Evolutionary conservation across 345 rosid genomes (phyloP).

Genomic region (Acer campestre): DNA sequence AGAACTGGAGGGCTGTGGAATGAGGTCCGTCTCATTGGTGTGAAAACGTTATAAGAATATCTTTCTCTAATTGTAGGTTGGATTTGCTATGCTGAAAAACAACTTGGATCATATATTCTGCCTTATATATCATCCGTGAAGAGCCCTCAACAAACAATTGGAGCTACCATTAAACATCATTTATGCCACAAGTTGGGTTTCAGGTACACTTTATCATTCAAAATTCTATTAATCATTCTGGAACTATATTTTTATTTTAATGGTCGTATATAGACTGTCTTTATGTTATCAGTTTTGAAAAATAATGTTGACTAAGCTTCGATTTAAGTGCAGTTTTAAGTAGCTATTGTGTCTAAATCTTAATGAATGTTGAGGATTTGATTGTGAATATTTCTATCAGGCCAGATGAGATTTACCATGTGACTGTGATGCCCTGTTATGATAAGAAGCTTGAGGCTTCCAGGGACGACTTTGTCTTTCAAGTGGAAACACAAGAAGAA

Average conservation of each 20-base stretch:
- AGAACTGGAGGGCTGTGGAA: background rate
- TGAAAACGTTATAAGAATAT: background rate
- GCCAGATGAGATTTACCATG: constrained; percentile 86
- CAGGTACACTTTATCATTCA: constrained; percentile 42
- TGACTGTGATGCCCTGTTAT: constrained; percentile 96
- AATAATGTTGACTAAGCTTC: background rate
- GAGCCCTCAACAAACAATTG: constrained; percentile 95
- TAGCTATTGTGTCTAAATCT: background rate
- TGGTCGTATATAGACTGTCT: background rate
- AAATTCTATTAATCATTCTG: background rate
- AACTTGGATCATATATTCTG: constrained; percentile 80
- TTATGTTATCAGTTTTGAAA: background rate
- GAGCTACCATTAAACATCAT: constrained; percentile 77
- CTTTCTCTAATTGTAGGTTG: constrained; percentile 64
- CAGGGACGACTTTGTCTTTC: constrained; percentile 81
- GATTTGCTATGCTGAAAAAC: constrained; percentile 98
- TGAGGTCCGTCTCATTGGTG: too few relatives aligned
- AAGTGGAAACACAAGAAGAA: constrained; percentile 43
- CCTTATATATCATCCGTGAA: constrained; percentile 90
- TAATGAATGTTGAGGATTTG: constrained; percentile 1
- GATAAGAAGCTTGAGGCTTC: constrained; percentile 98
- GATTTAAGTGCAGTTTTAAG: background rate
- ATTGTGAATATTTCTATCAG: constrained; percentile 44
- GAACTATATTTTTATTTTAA: background rate
- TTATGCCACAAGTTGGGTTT: constrained; percentile 67